Conservation (phyloP, 75 land plant genomes). For the Picea sitchensis region DNA sequence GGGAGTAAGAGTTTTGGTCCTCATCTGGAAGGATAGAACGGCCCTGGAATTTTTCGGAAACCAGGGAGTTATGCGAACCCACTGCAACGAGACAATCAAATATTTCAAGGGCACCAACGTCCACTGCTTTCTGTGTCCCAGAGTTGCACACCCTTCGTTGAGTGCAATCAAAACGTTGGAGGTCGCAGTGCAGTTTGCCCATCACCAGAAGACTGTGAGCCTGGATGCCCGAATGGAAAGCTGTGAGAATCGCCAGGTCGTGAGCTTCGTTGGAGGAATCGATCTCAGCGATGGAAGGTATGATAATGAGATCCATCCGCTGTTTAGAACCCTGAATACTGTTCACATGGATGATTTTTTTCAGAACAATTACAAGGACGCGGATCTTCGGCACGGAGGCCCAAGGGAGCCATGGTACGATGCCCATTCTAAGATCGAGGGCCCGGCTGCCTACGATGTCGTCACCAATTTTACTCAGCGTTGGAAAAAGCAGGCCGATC, state of each 20-base stretch:
- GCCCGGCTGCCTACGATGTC: no score
- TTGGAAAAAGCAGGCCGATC: slow-evolving; percentile 33
- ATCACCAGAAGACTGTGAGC: slow-evolving; percentile 56
- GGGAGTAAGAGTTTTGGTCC: slow-evolving; percentile 70
- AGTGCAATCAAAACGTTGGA: slow-evolving; percentile 21
- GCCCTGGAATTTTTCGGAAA: slow-evolving; percentile 47
- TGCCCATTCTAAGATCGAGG: slow-evolving; percentile 36
- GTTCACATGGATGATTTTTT: no score
- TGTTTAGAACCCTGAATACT: no score
- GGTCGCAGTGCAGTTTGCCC: slow-evolving; percentile 35
- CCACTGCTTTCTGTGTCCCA: slow-evolving; percentile 52
- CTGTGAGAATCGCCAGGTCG: no score
- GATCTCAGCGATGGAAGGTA: no score
- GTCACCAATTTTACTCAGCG: slow-evolving; percentile 65
- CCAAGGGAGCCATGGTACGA: slow-evolving; percentile 70
- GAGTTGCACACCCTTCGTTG: slow-evolving; percentile 31
- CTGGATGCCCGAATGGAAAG: slow-evolving; percentile 46
- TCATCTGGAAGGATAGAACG: no score
- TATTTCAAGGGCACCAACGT: no score
- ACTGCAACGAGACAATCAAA: slow-evolving; percentile 55
- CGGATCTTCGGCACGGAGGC: no score
- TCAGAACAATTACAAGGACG: no score
- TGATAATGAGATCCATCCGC: no score
- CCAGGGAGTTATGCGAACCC: slow-evolving; percentile 65
- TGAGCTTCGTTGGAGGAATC: no score